Evolutionary conservation across 2,329 filamentous ascomycete species (phyloP).

Genomic region (Periglandula ipomoeae): DNA sequence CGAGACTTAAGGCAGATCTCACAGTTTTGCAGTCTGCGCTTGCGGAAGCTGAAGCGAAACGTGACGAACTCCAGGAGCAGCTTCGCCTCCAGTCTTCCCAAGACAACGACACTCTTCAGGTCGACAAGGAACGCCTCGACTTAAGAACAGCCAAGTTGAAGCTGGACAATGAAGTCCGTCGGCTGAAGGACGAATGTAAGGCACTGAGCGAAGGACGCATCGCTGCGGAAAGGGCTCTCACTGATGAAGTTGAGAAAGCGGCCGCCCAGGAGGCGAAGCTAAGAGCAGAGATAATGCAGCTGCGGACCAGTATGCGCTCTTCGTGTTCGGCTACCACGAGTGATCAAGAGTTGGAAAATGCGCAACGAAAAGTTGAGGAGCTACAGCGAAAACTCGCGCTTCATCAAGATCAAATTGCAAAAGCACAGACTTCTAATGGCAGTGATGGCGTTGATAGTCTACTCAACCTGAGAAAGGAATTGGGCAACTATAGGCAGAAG

Average conservation of each 20-base stretch:
- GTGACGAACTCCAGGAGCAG: conserved; percentile 56
- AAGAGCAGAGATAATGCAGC: conserved; percentile 41
- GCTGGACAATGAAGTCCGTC: conserved; percentile 57
- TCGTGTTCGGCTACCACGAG: conserved; percentile 37
- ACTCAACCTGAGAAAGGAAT: conserved; percentile 51
- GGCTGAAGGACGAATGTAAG: conserved; percentile 55
- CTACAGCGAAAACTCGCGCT: conserved; percentile 54
- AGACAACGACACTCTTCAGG: conserved; percentile 47
- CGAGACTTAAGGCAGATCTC: conserved; percentile 50
- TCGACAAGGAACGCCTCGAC: conserved; percentile 62
- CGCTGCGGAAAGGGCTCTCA: conserved; percentile 52
- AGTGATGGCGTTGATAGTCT: conserved; percentile 43
- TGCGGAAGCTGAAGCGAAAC: conserved; percentile 52
- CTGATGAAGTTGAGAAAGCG: conserved; percentile 57
- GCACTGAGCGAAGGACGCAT: conserved; percentile 46
- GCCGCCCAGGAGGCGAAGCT: conserved; percentile 57
- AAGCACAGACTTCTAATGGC: conserved; percentile 22
- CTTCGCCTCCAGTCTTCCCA: conserved; percentile 45
- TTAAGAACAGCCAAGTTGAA: conserved; percentile 58
- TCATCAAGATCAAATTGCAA: conserved; percentile 36
- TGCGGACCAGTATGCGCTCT: conserved; percentile 36
- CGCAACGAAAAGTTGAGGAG: conserved; percentile 54
- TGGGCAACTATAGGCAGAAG: conserved; percentile 55
- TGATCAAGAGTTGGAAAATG: conserved; percentile 45
- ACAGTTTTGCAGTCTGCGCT: conserved; percentile 47